phyloP scores from a whole-genome alignment of 345 rosid species.

The Diplotaxis tenuifolia region DNA sequence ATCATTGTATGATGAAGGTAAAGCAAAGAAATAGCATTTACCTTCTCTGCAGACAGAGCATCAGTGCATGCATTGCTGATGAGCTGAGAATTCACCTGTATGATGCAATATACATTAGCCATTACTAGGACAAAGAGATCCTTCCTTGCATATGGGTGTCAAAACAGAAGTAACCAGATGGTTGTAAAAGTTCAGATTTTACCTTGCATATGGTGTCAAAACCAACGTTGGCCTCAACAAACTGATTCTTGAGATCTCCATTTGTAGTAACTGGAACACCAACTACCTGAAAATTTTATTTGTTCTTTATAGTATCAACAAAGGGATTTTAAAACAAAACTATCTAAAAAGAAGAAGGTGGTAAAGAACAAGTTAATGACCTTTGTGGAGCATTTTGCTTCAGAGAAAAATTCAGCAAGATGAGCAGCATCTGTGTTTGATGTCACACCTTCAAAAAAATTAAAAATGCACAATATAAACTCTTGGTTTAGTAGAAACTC shows the following conservation, averaged over 20 bases:
- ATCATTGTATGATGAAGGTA: not conserved
- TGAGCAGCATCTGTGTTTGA: constrained; percentile 99
- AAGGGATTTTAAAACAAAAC: not conserved
- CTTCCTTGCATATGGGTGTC: constrained; percentile 9
- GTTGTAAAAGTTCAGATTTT: constrained; percentile 8
- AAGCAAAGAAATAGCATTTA: constrained; percentile 26
- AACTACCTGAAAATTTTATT: constrained; percentile 58
- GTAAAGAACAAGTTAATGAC: constrained; percentile 26
- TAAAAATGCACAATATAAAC: constrained; percentile 5
- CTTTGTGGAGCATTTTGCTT: constrained; percentile 82
- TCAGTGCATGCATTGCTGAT: constrained; percentile 97
- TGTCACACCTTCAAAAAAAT: constrained; percentile 69
- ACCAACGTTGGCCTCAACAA: constrained; percentile 93
- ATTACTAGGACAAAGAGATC: not conserved
- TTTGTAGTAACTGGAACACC: constrained; percentile 96
- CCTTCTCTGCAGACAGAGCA: constrained; percentile 99
- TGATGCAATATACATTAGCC: constrained; percentile 11
- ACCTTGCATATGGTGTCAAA: constrained; percentile 99
- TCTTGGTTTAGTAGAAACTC: constrained; percentile 11
- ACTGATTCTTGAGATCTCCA: constrained; percentile 97
- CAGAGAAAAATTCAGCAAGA: constrained; percentile 95
- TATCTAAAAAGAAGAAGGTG: not conserved
- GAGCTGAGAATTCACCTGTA: constrained; percentile 95
- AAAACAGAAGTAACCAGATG: constrained; percentile 10
- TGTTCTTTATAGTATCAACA: not conserved